Evolutionary conservation across 2,329 filamentous ascomycete genomes (phyloP).

Genomic region (Penicillium hesseltinei): DNA sequence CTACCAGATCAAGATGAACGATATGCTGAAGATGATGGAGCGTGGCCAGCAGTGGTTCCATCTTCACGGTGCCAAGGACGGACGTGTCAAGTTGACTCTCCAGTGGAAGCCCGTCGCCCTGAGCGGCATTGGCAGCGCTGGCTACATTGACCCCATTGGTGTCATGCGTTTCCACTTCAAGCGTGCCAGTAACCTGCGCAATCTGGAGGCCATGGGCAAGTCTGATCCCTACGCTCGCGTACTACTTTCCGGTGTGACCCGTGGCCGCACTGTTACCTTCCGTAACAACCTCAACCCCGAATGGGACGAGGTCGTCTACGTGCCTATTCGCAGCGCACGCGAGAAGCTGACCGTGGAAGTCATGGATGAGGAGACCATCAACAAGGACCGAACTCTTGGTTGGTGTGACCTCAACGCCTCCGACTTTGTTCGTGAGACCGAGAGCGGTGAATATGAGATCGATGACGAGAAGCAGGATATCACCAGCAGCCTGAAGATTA

Average conservation of each 20-base stretch:
- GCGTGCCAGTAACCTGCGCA: slow-evolving; percentile 77
- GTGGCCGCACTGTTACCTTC: slow-evolving; percentile 90
- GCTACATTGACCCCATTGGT: slow-evolving; percentile 90
- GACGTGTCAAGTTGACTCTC: slow-evolving; percentile 83
- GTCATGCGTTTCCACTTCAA: slow-evolving; percentile 94
- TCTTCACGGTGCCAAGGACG: slow-evolving; percentile 73
- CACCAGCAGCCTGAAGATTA: slow-evolving; percentile 68
- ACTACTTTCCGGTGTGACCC: slow-evolving; percentile 83
- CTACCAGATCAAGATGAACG: slow-evolving; percentile 93
- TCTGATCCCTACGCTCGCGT: slow-evolving; percentile 93
- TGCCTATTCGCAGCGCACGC: slow-evolving; percentile 79
- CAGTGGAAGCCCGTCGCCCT: slow-evolving; percentile 96
- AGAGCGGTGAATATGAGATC: slow-evolving; percentile 75
- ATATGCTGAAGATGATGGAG: slow-evolving; percentile 84
- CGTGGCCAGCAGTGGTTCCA: slow-evolving; percentile 98
- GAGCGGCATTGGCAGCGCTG: slow-evolving; percentile 74
- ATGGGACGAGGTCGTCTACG: slow-evolving; percentile 93
- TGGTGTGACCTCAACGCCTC: slow-evolving; percentile 71
- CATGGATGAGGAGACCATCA: slow-evolving; percentile 93
- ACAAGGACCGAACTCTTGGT: slow-evolving; percentile 85
- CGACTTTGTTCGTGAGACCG: slow-evolving; percentile 76
- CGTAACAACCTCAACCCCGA: slow-evolving; percentile 93
- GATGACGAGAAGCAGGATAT: slow-evolving; percentile 71
- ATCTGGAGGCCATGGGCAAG: slow-evolving; percentile 92
- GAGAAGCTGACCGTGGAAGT: slow-evolving; percentile 88